Percentiles rank a stretch among this genome's conserved stretches.
These are phyloP conservation scores for Metschnikowia peoriensis DNA, from an alignment of 805 yeast genomes.

Conservation along the genomic window DNA sequence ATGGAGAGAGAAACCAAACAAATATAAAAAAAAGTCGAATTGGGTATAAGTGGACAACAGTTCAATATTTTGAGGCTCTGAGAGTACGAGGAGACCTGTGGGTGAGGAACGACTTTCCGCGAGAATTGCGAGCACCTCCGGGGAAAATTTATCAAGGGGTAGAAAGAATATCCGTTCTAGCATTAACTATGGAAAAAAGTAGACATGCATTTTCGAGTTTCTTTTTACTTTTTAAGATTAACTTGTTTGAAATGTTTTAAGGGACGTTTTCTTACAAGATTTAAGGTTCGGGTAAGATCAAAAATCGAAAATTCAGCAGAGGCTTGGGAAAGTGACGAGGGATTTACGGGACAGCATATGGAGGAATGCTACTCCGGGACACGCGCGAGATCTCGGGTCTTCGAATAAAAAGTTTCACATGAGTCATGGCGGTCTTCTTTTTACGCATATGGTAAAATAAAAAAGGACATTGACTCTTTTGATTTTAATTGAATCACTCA, in stretches of 20 bases:
- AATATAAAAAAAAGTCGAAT: background rate
- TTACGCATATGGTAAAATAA: background rate
- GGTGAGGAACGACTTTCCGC: background rate
- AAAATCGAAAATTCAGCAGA: too few relatives aligned
- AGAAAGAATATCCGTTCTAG: background rate
- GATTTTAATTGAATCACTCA: background rate
- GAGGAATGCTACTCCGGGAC: slow-evolving; percentile 1
- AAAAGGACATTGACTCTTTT: background rate
- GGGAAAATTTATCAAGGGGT: background rate
- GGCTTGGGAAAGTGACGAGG: slow-evolving; percentile 3
- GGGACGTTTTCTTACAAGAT: background rate
- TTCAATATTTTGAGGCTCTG: background rate
- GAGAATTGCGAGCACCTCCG: background rate
- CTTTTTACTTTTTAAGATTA: too few relatives aligned
- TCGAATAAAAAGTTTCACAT: too few relatives aligned
- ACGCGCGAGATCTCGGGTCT: slow-evolving; percentile 8
- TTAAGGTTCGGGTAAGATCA: too few relatives aligned
- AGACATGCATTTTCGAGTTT: too few relatives aligned
- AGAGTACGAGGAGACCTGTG: background rate
- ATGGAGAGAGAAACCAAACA: background rate
- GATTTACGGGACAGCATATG: slow-evolving; percentile 6
- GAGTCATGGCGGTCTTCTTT: too few relatives aligned
- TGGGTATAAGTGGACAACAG: background rate
- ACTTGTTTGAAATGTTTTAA: too few relatives aligned
- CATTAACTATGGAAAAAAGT: too few relatives aligned